A percentile compares a stretch with the other conserved stretches of the same genome.
Evolutionary conservation across 2,329 filamentous ascomycete genomes (phyloP).

Genomic region (Calonectria leucothoes): DNA sequence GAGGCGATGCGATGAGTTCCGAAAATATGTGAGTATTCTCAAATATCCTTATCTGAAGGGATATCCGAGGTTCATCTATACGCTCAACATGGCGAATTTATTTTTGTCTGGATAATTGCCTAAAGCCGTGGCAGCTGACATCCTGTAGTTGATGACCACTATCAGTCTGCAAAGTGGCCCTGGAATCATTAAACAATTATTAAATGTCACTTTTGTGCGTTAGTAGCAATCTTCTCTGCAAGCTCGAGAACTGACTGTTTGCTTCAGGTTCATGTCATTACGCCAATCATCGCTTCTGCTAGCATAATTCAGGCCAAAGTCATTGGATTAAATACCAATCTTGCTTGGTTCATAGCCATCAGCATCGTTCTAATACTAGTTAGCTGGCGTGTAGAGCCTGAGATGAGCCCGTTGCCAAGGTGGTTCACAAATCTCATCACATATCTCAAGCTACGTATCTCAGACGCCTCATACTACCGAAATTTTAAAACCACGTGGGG

Average conservation of each 20-base stretch:
- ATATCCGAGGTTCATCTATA: background rate
- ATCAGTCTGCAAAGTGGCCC: background rate
- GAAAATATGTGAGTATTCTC: background rate
- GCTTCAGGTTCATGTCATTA: background rate
- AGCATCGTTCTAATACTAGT: background rate
- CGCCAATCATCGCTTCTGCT: background rate
- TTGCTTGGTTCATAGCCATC: background rate
- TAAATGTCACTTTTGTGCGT: background rate
- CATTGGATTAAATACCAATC: background rate
- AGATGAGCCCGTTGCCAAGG: background rate
- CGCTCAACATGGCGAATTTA: background rate
- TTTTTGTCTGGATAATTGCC: background rate
- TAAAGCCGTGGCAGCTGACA: background rate
- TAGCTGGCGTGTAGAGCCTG: background rate
- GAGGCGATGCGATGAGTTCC: background rate
- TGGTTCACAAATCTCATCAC: background rate
- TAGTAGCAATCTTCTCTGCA: background rate
- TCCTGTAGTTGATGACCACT: background rate
- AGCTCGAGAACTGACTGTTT: background rate
- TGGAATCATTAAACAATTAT: background rate
- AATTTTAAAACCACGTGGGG: background rate
- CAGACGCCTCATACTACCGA: background rate
- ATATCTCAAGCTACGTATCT: background rate
- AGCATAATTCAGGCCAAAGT: conserved; percentile 1
- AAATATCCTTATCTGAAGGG: background rate